Percentiles rank a stretch among this genome's conserved stretches.
Conservation (phyloP, 2,329 filamentous ascomycete species). For the Epichloe aotearoae region DNA sequence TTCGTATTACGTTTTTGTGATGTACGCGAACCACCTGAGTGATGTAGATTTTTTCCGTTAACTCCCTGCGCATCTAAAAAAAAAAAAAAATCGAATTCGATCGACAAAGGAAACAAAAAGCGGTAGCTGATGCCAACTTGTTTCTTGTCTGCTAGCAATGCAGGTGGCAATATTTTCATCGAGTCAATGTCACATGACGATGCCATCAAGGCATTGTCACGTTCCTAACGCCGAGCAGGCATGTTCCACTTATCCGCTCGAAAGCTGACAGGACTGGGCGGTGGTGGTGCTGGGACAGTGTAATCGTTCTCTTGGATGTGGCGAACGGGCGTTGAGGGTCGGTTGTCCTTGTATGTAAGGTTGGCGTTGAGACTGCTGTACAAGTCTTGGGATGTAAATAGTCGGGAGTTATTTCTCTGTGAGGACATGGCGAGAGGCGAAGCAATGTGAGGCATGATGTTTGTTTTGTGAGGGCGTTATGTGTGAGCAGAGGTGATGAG, state of each 20-base stretch:
- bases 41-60: not conserved
- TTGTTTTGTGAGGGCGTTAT: slow-evolving; percentile 4
- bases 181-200: not conserved
- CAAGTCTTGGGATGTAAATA: slow-evolving; percentile 35
- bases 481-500: not conserved
- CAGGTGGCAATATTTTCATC: not conserved
- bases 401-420: slow-evolving; percentile 29
- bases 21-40: not conserved
- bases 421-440: slow-evolving; percentile 35
- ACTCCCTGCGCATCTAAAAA: not conserved
- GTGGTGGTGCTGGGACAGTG: slow-evolving; percentile 50
- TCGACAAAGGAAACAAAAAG: not conserved
- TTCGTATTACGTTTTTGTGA: not conserved
- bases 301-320: slow-evolving; percentile 46
- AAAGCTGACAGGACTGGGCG: slow-evolving; percentile 51
- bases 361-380: slow-evolving; percentile 40
- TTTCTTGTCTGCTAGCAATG: not conserved
- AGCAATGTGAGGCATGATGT: slow-evolving; percentile 23
- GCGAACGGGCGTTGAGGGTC: slow-evolving; percentile 33
- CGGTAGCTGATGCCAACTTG: not conserved
- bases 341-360: slow-evolving; percentile 29
- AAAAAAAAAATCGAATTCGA: not conserved
- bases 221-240: not conserved
- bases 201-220: slow-evolving; percentile 1
- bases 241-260: slow-evolving; percentile 26